Evolutionary conservation across 2,329 filamentous ascomycete genomes (phyloP).

Genomic region (Cercospora sp.): DNA sequence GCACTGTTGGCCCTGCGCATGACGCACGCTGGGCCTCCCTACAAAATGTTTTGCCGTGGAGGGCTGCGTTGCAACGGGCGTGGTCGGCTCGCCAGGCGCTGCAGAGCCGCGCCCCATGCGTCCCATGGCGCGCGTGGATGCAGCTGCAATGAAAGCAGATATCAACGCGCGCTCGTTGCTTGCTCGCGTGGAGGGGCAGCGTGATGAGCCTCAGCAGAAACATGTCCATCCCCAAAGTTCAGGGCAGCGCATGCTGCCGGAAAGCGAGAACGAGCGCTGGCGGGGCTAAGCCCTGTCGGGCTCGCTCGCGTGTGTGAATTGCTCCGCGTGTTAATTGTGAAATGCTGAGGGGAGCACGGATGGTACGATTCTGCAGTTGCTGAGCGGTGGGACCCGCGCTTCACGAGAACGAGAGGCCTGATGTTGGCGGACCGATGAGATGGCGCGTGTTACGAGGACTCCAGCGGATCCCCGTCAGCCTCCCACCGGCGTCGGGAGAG

Average conservation of each 20-base stretch:
- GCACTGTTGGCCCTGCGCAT: neutral
- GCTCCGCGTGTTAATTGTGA: neutral
- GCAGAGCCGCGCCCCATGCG: neutral
- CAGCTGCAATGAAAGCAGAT: neutral
- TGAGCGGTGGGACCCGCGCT: neutral
- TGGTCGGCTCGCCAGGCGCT: neutral
- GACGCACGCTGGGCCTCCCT: constrained; percentile 12
- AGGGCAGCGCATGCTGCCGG: neutral
- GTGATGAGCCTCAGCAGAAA: constrained; percentile 6
- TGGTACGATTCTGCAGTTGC: neutral
- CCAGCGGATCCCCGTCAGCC: constrained; percentile 3
- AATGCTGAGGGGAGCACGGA: neutral
- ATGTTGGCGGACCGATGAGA: constrained; percentile 1
- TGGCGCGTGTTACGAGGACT: neutral
- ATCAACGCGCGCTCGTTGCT: constrained; percentile 1
- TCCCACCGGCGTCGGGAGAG: constrained; percentile 1
- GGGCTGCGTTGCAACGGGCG: neutral
- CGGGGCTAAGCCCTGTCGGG: neutral
- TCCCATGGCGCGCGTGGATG: neutral
- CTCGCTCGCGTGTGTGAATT: neutral
- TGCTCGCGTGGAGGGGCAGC: neutral
- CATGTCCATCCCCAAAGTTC: neutral
- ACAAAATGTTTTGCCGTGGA: constrained; percentile 5
- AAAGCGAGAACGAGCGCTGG: constrained; percentile 1
- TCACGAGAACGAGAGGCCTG: neutral